Evolutionary conservation across 495 filamentous ascomycete species (phyloP), one percentile per base, ranked within the genome.

Genomic region (Chaetomium fimeti): DNA sequence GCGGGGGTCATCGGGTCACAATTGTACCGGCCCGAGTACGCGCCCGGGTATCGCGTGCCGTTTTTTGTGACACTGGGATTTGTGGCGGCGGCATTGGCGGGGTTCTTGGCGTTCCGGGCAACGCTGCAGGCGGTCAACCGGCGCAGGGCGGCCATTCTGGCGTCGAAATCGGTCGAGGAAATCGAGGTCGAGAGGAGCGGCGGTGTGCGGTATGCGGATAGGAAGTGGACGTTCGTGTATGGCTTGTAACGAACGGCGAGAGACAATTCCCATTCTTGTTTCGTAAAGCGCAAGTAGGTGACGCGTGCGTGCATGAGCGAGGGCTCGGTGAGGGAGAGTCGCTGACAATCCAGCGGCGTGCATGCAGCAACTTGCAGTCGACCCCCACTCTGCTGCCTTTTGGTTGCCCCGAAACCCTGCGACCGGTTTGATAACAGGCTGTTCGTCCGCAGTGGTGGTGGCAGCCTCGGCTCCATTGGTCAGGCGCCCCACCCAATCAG

Each of bases 351-450:
- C 6, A 36, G 32, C 32, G 32, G 32, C 32, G 32, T 36, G 32
- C 32, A 36, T 88, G 3, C 22, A 49, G n/a, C 6, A n/a, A n/a
- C n/a, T n/a, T n/a, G n/a, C n/a, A n/a, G n/a, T 8, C 4, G 72
- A 75, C 29, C 54, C 54, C 54, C 54, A 56, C 54, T 15, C 54
- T 56, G 29, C 28, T 52, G 48, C 48, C 24, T 27, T 52, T 24
- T 5, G 25, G 52, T 36, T 6, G 20, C 28, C 52, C 28, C 54
- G 3, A 25, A n/a, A 38, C 32, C 54, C 54, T 27, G 55, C 27
- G 40, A 57, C 40, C 36, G 36, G n/a, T 49, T 49, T 45, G 78
- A 77, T 25, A 87, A 87, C 65, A 87, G 71, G 32, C 72, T 56
- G 54, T 56, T 56, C 32, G 32, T 1, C 1, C n/a, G 27, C 12